Conservation (phyloP, 2,329 filamentous ascomycete genomes). For the Aspergillus sp. region DNA sequence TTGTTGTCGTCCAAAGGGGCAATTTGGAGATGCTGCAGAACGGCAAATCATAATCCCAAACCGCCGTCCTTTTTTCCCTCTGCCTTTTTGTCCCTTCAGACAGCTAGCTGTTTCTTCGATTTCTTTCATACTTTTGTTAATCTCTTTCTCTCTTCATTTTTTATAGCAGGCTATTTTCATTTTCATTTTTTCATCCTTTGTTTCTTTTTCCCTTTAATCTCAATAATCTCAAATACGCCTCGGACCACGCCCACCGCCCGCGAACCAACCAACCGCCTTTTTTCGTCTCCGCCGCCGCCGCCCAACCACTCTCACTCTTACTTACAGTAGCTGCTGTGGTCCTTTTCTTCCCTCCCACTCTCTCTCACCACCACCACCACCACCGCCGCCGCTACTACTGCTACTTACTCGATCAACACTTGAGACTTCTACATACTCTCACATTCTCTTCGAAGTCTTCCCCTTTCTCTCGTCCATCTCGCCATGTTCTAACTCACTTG, state of each 20-base stretch:
- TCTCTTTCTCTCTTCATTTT: slow-evolving; percentile 1
- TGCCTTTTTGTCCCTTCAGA: too few relatives aligned
- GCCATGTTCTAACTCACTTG: slow-evolving; percentile 14
- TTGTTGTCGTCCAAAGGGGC: slow-evolving; percentile 1
- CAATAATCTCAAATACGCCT: neutral
- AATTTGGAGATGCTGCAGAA: slow-evolving; percentile 5
- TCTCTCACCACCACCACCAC: too few relatives aligned
- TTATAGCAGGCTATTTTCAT: neutral
- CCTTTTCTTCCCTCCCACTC: too few relatives aligned
- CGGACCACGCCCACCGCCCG: neutral
- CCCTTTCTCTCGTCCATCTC: slow-evolving; percentile 4
- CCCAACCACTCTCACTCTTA: slow-evolving; percentile 6
- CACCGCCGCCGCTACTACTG: too few relatives aligned
- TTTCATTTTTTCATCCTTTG: neutral
- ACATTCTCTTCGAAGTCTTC: slow-evolving; percentile 9
- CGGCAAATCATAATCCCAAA: slow-evolving; percentile 6
- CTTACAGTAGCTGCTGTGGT: neutral
- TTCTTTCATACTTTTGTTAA: too few relatives aligned
- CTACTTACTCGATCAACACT: too few relatives aligned
- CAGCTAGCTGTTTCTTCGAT: too few relatives aligned
- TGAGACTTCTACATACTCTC: neutral
- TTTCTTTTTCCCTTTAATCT: neutral
- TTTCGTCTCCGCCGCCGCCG: slow-evolving; percentile 3
- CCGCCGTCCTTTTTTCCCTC: slow-evolving; percentile 3
- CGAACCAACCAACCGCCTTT: neutral